Percentiles rank a stretch among this genome's conserved stretches.
phyloP scores from a whole-genome alignment of 768 basidiomycete genomes.

The Steccherinum ochraceum region DNA sequence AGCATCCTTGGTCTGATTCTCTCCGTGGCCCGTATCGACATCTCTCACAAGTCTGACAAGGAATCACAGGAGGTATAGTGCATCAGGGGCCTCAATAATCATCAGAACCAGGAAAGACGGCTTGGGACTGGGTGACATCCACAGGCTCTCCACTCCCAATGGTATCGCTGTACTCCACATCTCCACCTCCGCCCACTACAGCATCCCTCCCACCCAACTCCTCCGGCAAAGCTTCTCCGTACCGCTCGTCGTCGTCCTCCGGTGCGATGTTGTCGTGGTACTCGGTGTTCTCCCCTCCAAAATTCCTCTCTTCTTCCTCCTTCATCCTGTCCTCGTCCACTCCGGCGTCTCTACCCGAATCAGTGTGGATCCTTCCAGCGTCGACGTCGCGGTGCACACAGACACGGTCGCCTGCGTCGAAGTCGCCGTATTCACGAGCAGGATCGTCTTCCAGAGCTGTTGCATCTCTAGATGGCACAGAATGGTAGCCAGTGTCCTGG shows the following conservation, averaged over 20 bases:
- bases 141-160: background rate
- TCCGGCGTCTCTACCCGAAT: background rate
- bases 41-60: no score
- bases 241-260: background rate
- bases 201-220: background rate
- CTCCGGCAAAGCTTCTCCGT: background rate
- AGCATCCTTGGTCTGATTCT: no score
- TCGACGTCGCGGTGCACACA: background rate
- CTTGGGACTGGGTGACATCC: background rate
- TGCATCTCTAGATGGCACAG: background rate
- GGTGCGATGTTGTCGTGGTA: background rate
- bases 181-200: background rate
- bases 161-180: background rate
- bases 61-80: no score
- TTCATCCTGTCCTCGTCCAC: background rate
- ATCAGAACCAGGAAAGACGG: background rate
- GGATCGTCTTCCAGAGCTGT: background rate
- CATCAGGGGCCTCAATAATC: no score
- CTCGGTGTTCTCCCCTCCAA: background rate
- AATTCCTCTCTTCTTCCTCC: background rate
- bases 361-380: background rate
- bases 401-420: background rate
- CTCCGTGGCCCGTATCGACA: no score
- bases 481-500: background rate
- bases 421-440: background rate